A percentile compares a stretch with the other conserved stretches of the same genome.
These are phyloP conservation scores for Plectosphaerella sp. DNA, from an alignment of 2,329 filamentous ascomycete genomes.

Conservation along the genomic window DNA sequence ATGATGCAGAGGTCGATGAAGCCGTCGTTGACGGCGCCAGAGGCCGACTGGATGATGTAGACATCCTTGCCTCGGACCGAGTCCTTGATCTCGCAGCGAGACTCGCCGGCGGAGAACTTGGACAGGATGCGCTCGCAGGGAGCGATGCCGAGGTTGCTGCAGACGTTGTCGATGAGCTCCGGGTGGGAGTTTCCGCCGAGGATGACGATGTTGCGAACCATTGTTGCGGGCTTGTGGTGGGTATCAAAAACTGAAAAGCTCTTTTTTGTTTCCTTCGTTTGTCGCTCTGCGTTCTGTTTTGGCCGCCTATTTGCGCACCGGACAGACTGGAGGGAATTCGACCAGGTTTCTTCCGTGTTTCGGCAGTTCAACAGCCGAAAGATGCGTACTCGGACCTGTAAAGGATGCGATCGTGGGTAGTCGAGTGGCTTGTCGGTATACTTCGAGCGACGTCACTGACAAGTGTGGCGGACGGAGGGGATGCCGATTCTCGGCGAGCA, in stretches of 20 bases:
- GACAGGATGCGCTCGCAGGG: slow-evolving; percentile 75
- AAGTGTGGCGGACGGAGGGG: slow-evolving; percentile 1
- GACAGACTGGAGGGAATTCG: too few species aligned
- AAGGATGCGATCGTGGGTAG: neutral
- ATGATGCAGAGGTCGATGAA: slow-evolving; percentile 96
- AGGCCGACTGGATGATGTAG: slow-evolving; percentile 94
- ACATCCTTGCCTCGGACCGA: slow-evolving; percentile 98
- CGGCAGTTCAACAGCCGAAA: too few species aligned
- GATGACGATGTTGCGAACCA: slow-evolving; percentile 94
- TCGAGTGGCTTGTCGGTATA: neutral
- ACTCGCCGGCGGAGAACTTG: slow-evolving; percentile 95
- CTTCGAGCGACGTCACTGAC: neutral
- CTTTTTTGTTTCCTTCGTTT: too few species aligned
- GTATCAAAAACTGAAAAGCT: neutral
- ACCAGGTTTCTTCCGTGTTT: too few species aligned
- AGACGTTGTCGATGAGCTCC: slow-evolving; percentile 79
- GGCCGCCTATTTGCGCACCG: too few species aligned
- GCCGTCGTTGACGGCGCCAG: slow-evolving; percentile 91
- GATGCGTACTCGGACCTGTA: too few species aligned
- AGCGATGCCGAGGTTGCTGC: slow-evolving; percentile 83
- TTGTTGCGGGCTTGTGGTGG: slow-evolving; percentile 29
- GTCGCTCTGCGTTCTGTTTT: too few species aligned
- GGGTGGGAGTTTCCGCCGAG: slow-evolving; percentile 93
- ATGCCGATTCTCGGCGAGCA: slow-evolving; percentile 13
- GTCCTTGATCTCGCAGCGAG: slow-evolving; percentile 90